These are phyloP conservation scores for Blastobotrys capitulatus DNA, from an alignment of 1,139 yeast species.

Conservation along the genomic window DNA sequence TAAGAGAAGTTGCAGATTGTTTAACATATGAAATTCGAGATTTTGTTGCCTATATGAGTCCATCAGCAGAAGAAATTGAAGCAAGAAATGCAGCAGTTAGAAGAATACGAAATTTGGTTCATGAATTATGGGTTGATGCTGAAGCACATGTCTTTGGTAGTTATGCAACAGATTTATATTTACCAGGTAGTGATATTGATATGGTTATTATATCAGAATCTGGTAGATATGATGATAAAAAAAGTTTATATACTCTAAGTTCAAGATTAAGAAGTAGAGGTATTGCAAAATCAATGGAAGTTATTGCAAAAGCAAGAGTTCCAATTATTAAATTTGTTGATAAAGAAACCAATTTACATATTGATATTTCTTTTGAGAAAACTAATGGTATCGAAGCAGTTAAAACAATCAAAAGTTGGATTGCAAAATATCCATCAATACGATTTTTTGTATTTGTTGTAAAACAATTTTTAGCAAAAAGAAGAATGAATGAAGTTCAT, in stretches of 20 bases:
- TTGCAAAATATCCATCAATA: constrained; percentile 67
- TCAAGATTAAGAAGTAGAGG: constrained; percentile 58
- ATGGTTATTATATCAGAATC: constrained; percentile 72
- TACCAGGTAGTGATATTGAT: constrained; percentile 97
- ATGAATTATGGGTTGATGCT: constrained; percentile 70
- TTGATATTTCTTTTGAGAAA: constrained; percentile 90
- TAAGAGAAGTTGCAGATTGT: constrained; percentile 80
- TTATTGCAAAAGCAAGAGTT: constrained; percentile 87
- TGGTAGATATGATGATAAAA: constrained; percentile 63
- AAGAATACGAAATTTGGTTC: constrained; percentile 53
- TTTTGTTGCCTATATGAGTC: constrained; percentile 82
- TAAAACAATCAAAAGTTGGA: constrained; percentile 69
- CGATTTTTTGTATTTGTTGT: constrained; percentile 79
- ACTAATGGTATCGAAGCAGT: constrained; percentile 86
- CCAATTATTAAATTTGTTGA: constrained; percentile 95
- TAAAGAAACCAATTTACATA: constrained; percentile 61
- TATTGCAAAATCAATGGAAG: constrained; percentile 72
- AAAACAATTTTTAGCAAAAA: constrained; percentile 77
- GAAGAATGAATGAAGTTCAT: constrained; percentile 85
- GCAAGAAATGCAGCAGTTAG: constrained; percentile 64
- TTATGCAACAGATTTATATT: constrained; percentile 85
- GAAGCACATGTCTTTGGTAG: constrained; percentile 90
- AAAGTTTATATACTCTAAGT: constrained; percentile 68
- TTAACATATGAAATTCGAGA: constrained; percentile 81
- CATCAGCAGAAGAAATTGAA: constrained; percentile 68